phyloP scores from a whole-genome alignment of 768 basidiomycete species.

The Mycena indigotica region DNA sequence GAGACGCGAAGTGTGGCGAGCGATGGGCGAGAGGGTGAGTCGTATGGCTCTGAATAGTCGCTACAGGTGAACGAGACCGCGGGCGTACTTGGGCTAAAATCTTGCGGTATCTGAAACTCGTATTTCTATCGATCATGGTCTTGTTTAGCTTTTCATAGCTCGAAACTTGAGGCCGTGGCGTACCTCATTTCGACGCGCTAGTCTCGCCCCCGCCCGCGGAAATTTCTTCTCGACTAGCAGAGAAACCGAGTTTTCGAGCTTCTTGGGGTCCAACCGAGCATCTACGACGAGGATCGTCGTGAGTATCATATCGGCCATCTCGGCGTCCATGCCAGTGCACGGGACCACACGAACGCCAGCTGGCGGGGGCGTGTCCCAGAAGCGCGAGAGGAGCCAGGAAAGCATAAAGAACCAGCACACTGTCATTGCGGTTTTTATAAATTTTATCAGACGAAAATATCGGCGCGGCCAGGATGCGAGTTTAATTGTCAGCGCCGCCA shows the following conservation, averaged over 20 bases:
- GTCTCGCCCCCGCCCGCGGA: constrained; percentile 15
- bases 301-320: not conserved
- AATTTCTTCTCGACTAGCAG: constrained; percentile 10
- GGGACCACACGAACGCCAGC: constrained; percentile 7
- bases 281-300: constrained; percentile 16
- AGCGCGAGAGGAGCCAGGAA: too few relatives aligned
- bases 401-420: too few relatives aligned
- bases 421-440: too few relatives aligned
- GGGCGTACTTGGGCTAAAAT: not conserved
- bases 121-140: not conserved
- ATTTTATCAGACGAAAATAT: too few relatives aligned
- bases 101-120: constrained; percentile 11
- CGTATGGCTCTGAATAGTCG: constrained; percentile 8
- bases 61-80: constrained; percentile 1
- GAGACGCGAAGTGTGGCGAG: constrained; percentile 1
- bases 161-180: not conserved
- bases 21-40: not conserved
- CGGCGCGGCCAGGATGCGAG: too few relatives aligned
- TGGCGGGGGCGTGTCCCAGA: not conserved
- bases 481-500: too few relatives aligned
- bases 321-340: constrained; percentile 12
- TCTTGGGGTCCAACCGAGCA: constrained; percentile 8
- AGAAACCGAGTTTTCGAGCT: constrained; percentile 6
- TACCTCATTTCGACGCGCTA: constrained; percentile 12
- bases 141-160: not conserved